Conservation (phyloP, 2,329 filamentous ascomycete species). For the Colletotrichum camelliae region DNA sequence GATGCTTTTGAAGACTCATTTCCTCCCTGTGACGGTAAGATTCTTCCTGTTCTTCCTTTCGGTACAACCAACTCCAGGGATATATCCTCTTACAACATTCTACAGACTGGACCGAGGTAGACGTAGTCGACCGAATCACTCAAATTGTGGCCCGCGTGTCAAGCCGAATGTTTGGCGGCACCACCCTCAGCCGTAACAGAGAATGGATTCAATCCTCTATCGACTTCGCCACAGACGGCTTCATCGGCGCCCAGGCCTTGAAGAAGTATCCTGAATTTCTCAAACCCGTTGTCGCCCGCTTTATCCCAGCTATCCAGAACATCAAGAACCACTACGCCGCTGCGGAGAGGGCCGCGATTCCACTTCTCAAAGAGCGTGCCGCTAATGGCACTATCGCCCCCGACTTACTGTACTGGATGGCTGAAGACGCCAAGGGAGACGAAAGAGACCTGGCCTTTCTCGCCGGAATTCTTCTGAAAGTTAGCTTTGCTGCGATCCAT, state of each 20-base stretch:
- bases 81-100: background rate
- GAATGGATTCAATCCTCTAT: slow-evolving; percentile 34
- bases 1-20: background rate
- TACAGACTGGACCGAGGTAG: slow-evolving; percentile 29
- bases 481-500: slow-evolving; percentile 33
- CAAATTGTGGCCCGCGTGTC: slow-evolving; percentile 32
- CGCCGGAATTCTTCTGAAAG: slow-evolving; percentile 29
- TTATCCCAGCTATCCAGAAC: slow-evolving; percentile 29
- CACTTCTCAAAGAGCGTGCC: slow-evolving; percentile 27
- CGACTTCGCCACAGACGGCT: slow-evolving; percentile 32
- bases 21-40: background rate
- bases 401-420: slow-evolving; percentile 27
- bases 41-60: too few species aligned
- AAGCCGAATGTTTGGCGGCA: slow-evolving; percentile 32
- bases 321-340: slow-evolving; percentile 28
- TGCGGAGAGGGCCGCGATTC: slow-evolving; percentile 28
- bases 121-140: slow-evolving; percentile 25
- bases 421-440: slow-evolving; percentile 23
- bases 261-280: slow-evolving; percentile 24
- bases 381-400: slow-evolving; percentile 15
- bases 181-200: slow-evolving; percentile 27
- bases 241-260: slow-evolving; percentile 29
- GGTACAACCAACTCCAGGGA: too few species aligned
- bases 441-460: slow-evolving; percentile 26
- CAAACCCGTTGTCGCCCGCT: slow-evolving; percentile 28